These are phyloP conservation scores for Fusarium scirpi DNA, from an alignment of 2,329 filamentous ascomycete genomes.

Conservation along the genomic window DNA sequence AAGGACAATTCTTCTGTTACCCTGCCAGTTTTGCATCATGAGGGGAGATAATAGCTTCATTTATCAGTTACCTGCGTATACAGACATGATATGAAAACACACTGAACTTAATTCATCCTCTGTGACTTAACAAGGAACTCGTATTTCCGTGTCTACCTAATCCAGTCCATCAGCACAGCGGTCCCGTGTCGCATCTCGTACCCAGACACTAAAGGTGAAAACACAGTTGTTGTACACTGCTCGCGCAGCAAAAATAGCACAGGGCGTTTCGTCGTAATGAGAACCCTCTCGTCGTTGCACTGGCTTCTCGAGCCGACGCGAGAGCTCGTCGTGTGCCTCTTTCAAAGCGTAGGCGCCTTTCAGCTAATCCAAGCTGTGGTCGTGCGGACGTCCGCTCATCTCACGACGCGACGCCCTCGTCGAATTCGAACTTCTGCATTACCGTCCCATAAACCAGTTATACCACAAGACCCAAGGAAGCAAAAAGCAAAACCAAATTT, in stretches of 20 bases:
- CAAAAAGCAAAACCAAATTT: conserved; percentile 40
- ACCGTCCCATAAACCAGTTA: conserved; percentile 45
- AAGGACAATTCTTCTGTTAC: neutral
- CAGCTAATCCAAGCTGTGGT: conserved; percentile 46
- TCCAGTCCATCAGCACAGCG: conserved; percentile 47
- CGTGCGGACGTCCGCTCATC: conserved; percentile 36
- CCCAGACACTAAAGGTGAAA: conserved; percentile 40
- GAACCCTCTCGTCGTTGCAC: conserved; percentile 23
- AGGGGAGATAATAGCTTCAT: conserved; percentile 17
- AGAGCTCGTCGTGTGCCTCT: conserved; percentile 37
- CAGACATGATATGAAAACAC: conserved; percentile 10
- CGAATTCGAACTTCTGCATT: conserved; percentile 48
- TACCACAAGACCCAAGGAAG: conserved; percentile 42
- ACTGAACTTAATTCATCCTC: conserved; percentile 5
- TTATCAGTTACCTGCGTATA: conserved; percentile 22
- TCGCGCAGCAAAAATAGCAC: conserved; percentile 38
- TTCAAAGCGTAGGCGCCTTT: conserved; percentile 36
- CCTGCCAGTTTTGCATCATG: neutral
- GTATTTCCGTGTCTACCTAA: conserved; percentile 48
- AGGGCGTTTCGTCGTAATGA: conserved; percentile 27
- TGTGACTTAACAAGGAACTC: conserved; percentile 42
- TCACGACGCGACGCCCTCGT: conserved; percentile 43
- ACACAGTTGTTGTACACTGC: conserved; percentile 46
- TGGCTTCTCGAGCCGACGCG: conserved; percentile 22
- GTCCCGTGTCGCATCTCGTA: conserved; percentile 40